Conservation (phyloP, 257 asterid species). For the Handroanthus guayacan region DNA sequence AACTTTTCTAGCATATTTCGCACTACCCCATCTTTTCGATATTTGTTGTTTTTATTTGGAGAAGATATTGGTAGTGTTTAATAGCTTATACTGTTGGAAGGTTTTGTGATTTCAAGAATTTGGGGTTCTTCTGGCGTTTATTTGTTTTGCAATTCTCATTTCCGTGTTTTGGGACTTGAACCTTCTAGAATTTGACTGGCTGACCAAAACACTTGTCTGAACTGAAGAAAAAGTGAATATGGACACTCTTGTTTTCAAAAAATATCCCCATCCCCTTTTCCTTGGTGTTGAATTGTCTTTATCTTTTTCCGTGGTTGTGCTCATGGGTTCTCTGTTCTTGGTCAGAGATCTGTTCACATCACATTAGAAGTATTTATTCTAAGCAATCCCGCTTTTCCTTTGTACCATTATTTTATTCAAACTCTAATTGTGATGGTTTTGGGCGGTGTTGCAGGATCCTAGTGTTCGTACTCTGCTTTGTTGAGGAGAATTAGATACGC, state of each 20-base stretch:
- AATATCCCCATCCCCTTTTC: conserved; percentile 35
- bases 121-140: conserved; percentile 30
- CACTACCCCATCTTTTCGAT: background rate
- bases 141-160: conserved; percentile 28
- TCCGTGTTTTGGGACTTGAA: conserved; percentile 42
- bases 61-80: conserved; percentile 18
- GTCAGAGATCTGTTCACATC: conserved; percentile 43
- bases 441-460: conserved; percentile 39
- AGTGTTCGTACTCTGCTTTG: conserved; percentile 20
- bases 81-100: conserved; percentile 35
- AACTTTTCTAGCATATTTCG: conserved; percentile 31
- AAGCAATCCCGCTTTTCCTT: conserved; percentile 1
- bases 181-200: conserved; percentile 64
- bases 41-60: background rate
- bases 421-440: conserved; percentile 41
- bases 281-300: conserved; percentile 46
- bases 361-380: conserved; percentile 32
- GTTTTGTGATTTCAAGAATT: conserved; percentile 42
- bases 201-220: conserved; percentile 42
- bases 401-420: conserved; percentile 9
- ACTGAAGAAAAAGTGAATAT: conserved; percentile 44
- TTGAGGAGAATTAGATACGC: conserved; percentile 32
- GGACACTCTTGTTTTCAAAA: conserved; percentile 43
- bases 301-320: conserved; percentile 41
- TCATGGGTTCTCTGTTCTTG: conserved; percentile 38